Conservation (phyloP, 345 rosid species). For the Barbarea vulgaris region DNA sequence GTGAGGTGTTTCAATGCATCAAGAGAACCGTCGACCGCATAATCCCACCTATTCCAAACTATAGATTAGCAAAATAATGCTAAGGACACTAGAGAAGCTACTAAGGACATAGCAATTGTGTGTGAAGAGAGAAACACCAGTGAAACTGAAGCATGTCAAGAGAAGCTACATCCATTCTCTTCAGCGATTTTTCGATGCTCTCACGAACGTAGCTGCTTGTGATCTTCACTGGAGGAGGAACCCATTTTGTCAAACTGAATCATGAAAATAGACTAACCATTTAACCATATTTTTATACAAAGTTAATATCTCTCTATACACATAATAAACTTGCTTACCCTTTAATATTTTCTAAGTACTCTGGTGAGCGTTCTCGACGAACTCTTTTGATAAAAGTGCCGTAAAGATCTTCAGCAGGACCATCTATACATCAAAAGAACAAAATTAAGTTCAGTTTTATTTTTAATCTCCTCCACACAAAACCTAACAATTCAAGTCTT, state of each 20-base stretch:
- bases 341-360: conserved; percentile 64
- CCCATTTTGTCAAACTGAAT: conserved; percentile 97
- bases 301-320: background rate
- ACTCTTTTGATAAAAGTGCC: conserved; percentile 82
- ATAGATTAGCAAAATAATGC: background rate
- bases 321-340: conserved; percentile 60
- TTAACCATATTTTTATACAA: background rate
- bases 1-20: conserved; percentile 87
- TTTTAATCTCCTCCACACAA: background rate
- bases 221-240: conserved; percentile 95
- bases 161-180: conserved; percentile 92
- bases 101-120: background rate
- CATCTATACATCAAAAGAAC: conserved; percentile 48
- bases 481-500: background rate
- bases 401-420: conserved; percentile 95
- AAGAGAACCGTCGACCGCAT: conserved; percentile 78
- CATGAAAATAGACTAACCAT: background rate
- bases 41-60: conserved; percentile 76
- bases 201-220: conserved; percentile 69
- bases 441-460: background rate
- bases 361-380: conserved; percentile 77
- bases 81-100: background rate
- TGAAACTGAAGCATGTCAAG: conserved; percentile 99
- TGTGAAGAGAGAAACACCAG: conserved; percentile 49
- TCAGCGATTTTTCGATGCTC: conserved; percentile 71